A percentile compares a stretch with the other conserved stretches of the same genome.
These are phyloP conservation scores for Alternaria brassicae DNA, from an alignment of 2,329 filamentous ascomycete species.

Conservation along the genomic window DNA sequence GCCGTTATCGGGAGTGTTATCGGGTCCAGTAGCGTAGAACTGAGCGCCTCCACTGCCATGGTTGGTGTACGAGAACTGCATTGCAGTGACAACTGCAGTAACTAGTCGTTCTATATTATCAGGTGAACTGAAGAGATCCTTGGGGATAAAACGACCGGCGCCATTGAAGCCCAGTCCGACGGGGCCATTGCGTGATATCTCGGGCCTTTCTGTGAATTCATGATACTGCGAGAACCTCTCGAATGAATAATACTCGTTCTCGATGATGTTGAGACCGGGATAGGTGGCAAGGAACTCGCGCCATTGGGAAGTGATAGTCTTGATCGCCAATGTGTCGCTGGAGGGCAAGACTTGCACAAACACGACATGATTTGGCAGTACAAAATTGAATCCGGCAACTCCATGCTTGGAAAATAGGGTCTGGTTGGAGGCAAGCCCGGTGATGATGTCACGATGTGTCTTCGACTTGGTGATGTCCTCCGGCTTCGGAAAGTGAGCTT, in stretches of 20 bases:
- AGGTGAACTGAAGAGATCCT: constrained; percentile 32
- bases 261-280: constrained; percentile 40
- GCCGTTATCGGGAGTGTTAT: constrained; percentile 41
- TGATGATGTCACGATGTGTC: constrained; percentile 42
- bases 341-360: constrained; percentile 44
- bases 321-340: constrained; percentile 33
- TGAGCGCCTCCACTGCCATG: constrained; percentile 40
- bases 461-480: constrained; percentile 40
- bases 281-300: constrained; percentile 42
- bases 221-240: constrained; percentile 43
- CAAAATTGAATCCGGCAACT: constrained; percentile 48
- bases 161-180: constrained; percentile 46
- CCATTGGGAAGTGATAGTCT: constrained; percentile 39
- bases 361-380: constrained; percentile 40
- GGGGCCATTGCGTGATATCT: constrained; percentile 42
- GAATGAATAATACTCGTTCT: constrained; percentile 45
- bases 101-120: constrained; percentile 34
- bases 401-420: constrained; percentile 37
- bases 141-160: constrained; percentile 45
- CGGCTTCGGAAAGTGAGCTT: constrained; percentile 37
- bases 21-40: constrained; percentile 46
- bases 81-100: constrained; percentile 40
- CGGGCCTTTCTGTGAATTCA: constrained; percentile 38
- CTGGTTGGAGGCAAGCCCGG: constrained; percentile 43
- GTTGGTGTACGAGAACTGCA: constrained; percentile 42